phyloP scores from a whole-genome alignment of 192 early-diverging fungal species.

The Coemansia sp. region DNA sequence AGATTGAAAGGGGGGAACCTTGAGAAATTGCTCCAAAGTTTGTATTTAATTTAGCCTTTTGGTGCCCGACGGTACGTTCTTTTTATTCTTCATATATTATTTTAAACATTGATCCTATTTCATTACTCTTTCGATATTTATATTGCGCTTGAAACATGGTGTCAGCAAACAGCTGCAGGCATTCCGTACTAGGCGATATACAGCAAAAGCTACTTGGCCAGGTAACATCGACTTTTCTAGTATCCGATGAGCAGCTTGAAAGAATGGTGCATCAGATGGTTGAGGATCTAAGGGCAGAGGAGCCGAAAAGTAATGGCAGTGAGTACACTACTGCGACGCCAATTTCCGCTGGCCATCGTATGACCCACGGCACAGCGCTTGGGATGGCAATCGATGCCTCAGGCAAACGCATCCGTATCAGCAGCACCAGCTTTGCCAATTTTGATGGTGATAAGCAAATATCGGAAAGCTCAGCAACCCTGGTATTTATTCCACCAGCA shows the following conservation, averaged over 20 bases:
- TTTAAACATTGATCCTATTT: not conserved
- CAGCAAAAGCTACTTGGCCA: slow-evolving; percentile 55
- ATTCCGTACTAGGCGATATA: not conserved
- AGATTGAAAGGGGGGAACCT: not conserved
- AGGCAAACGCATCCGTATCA: slow-evolving; percentile 87
- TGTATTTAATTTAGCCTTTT: not conserved
- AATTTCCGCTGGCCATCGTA: slow-evolving; percentile 58
- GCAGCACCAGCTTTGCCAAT: slow-evolving; percentile 66
- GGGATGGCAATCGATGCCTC: slow-evolving; percentile 84
- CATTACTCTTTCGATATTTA: not conserved
- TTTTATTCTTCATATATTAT: not conserved
- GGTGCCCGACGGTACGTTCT: not conserved
- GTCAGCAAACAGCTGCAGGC: not conserved
- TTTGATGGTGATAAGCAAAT: slow-evolving; percentile 33
- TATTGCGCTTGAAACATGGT: not conserved
- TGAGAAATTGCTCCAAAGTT: not conserved
- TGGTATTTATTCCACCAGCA: slow-evolving; percentile 59
- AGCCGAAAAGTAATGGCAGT: slow-evolving; percentile 67
- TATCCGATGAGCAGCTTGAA: slow-evolving; percentile 19
- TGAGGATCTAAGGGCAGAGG: slow-evolving; percentile 23
- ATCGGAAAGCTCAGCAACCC: slow-evolving; percentile 35
- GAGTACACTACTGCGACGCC: slow-evolving; percentile 61
- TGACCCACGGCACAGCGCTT: slow-evolving; percentile 70
- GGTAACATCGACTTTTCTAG: slow-evolving; percentile 36
- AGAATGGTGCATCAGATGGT: slow-evolving; percentile 42